phyloP scores from a whole-genome alignment of 2,329 filamentous ascomycete species.

The Parafenestella ontariensis region DNA sequence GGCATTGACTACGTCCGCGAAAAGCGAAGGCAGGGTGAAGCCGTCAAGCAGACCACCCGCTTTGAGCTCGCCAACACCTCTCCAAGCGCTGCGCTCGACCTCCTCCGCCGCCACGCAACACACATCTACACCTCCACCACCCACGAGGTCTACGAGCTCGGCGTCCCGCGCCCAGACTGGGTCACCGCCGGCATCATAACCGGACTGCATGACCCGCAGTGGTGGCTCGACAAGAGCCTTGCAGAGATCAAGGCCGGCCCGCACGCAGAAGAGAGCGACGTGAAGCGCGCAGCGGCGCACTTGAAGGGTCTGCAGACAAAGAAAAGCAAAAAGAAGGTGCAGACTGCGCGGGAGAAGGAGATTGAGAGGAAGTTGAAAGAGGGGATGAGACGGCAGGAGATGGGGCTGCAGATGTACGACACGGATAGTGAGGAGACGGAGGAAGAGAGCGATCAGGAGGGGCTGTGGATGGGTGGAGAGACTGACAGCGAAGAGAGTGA shows the following conservation, averaged over 20 bases:
- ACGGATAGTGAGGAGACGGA: background rate
- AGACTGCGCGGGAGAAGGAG: background rate
- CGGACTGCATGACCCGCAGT: conserved; percentile 9
- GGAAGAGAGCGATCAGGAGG: background rate
- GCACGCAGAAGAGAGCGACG: conserved; percentile 8
- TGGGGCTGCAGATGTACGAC: conserved; percentile 1
- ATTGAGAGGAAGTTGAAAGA: conserved; percentile 16
- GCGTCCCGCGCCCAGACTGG: conserved; percentile 8
- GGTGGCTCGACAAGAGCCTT: conserved; percentile 16
- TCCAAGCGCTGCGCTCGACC: background rate
- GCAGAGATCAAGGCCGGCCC: conserved; percentile 20
- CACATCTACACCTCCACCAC: background rate
- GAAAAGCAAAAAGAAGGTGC: background rate
- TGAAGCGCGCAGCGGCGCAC: background rate
- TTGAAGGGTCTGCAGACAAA: conserved; percentile 5
- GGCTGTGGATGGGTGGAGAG: background rate
- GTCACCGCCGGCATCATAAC: conserved; percentile 1
- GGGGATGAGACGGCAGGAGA: conserved; percentile 8
- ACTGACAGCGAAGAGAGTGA: background rate
- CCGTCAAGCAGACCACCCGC: conserved; percentile 10
- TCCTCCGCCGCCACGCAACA: conserved; percentile 4
- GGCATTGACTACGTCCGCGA: conserved; percentile 5
- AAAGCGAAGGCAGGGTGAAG: background rate
- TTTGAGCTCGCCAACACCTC: conserved; percentile 5
- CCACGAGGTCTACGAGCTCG: conserved; percentile 6